Evolutionary conservation across 306 rosid species (phyloP), one percentile per base, ranked within the genome.

Genomic region (Pachyrhizus erosus): DNA sequence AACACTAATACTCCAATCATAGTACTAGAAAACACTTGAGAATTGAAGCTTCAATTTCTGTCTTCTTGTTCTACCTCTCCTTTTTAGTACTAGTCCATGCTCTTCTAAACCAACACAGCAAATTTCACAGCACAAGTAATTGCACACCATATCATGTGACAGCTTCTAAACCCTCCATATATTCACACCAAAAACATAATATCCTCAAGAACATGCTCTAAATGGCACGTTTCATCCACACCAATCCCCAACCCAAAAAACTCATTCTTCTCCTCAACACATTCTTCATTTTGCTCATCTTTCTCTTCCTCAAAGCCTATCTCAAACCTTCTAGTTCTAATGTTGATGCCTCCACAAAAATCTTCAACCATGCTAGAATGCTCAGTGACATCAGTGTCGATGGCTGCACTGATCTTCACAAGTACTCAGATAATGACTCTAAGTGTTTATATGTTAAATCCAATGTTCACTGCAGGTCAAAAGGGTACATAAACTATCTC

Each of bases 391-490:
- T 80, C 39, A 43, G 11, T 42, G 62, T 80, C 70, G 78, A 80
- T 70, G 75, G 77, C 7, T 80, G 83, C 71, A 27, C 11, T 11
- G 83, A 80, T 5, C 77, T 80, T 80, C 83, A 80, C 70, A 80
- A 80, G 1, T 70, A n/a, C 78, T 57, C 77, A 39, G 54, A 79
- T 55, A 55, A 40, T 65, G 73, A 54, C 18, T 70, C 78, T 1
- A 79, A 79, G 60, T 80, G 83, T 61, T 40, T 55, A n/a, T 79
- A 79, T 79, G 83, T 79, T 17, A 79, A 79, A 70, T 69, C 83
- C 29, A 40, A 79, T 55, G 39, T 13, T 39, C 60, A 79, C 39
- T 79, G 77, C 66, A 69, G 83, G 52, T 79, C 83, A 69, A 69
- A 79, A 55, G 83, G 83, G 64, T 68, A 79, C 57, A 79, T 79